Base-by-base conservation (phyloP, 2,329 filamentous ascomycete genomes). In the Fusarium ramigenum region DNA sequence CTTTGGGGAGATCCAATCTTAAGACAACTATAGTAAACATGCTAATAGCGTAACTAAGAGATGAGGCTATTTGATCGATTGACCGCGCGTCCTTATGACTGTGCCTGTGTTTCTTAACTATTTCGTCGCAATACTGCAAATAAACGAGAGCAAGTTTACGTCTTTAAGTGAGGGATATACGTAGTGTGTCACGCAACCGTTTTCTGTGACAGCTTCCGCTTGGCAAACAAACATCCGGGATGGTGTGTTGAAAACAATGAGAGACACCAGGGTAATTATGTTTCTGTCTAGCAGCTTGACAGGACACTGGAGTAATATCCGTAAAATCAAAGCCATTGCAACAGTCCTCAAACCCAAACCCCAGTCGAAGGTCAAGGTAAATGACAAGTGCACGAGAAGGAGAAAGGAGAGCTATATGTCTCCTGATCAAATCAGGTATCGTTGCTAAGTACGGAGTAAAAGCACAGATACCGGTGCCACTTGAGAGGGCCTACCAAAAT, bases 361-460 rank as follows among this genome's bases (percentile, higher is more conserved):
- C 57, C 59, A 62, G 47, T 60, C 58, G 30, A 58, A 57, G 37
- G 49, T 56, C 34, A 46, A 25, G 50, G 42, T 34, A 46, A 66
- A 54, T 37, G 49, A 36, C 52, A 46, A 53, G 56, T 28, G 40
- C 16, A 30, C 36, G 36, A 47, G 56, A 74, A 25, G 42, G 47
- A 53, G 59, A 74, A 71, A 73, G 70, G 66, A 54, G 70, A 58
- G 32, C n/a, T 70, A 47, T 52, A 61, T 56, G 58, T 74, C 70
- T 73, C 66, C 70, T 73, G 70, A 63, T 59, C 16, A 57, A 18
- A 50, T 60, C 37, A 68, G 49, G 40, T 40, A 59, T 56, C 50
- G 69, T 52, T 60, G 67, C 53, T 58, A 50, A 30, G 28, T 30
- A 30, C 28, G 28, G 28, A 30, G 30, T 30, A 30, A 60, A 53